phyloP scores from a whole-genome alignment of 441 rosid species.

The Gossypium trilobum region DNA sequence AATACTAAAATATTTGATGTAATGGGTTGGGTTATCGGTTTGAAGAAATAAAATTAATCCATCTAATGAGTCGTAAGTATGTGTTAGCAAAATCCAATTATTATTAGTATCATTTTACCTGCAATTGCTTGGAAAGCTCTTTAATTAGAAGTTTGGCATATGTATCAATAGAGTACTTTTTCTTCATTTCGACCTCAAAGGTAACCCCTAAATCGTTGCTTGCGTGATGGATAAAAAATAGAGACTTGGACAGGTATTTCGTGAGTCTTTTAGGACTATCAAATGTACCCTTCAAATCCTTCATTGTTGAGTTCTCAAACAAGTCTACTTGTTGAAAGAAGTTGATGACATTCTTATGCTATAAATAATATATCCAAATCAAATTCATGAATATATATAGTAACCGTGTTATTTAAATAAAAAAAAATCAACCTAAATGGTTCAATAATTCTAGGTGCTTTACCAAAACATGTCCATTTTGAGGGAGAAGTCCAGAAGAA shows the following conservation, averaged over 20 bases:
- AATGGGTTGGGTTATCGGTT: too few relatives aligned
- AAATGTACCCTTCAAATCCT: background rate
- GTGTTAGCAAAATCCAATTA: background rate
- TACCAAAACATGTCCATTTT: background rate
- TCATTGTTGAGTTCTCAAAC: background rate
- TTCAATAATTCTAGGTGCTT: background rate
- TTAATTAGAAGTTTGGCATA: background rate
- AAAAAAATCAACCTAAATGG: background rate
- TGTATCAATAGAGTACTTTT: background rate
- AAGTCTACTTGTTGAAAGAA: background rate
- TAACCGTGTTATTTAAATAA: too few relatives aligned
- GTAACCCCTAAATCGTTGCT: background rate
- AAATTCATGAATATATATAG: too few relatives aligned
- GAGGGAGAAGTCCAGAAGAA: conserved; percentile 17
- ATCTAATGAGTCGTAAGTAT: too few relatives aligned
- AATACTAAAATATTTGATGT: too few relatives aligned
- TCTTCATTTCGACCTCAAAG: background rate
- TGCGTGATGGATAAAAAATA: background rate
- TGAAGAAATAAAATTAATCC: too few relatives aligned
- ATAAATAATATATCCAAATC: too few relatives aligned
- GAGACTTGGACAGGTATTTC: background rate
- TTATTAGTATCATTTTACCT: conserved; percentile 7
- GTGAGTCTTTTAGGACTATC: background rate
- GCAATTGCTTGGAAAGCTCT: background rate
- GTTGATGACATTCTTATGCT: background rate